Percentiles rank a stretch among this genome's conserved stretches.
phyloP scores from a whole-genome alignment of 306 rosid species.

The Prinsepia uniflora region DNA sequence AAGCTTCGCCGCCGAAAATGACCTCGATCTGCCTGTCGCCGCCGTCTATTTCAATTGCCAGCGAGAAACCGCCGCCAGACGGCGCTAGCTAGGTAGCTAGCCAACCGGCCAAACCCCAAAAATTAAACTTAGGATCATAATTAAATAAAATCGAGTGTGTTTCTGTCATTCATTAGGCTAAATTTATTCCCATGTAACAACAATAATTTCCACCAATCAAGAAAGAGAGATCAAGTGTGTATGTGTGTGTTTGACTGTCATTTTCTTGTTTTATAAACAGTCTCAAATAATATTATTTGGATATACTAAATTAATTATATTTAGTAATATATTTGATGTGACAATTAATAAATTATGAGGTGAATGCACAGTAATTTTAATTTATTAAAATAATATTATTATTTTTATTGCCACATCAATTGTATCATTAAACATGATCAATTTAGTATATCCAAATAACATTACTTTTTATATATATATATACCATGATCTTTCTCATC shows the following conservation, averaged over 20 bases:
- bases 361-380: no score
- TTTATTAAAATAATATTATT: no score
- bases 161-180: neutral
- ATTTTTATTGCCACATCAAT: no score
- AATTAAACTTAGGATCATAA: no score
- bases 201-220: neutral
- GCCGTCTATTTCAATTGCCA: slow-evolving; percentile 82
- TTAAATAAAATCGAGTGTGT: neutral
- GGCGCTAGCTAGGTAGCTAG: slow-evolving; percentile 33
- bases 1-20: slow-evolving; percentile 49
- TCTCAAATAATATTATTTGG: no score
- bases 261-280: neutral
- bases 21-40: slow-evolving; percentile 81
- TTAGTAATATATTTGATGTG: no score
- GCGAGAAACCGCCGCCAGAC: slow-evolving; percentile 69
- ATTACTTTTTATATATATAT: neutral
- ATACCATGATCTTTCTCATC: no score
- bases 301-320: no score
- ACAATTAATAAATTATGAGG: no score
- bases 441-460: no score
- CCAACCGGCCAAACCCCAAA: no score
- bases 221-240: neutral
- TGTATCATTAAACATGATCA: no score
- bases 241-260: neutral
- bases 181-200: neutral